Percentiles rank a stretch among this genome's conserved stretches.
These are phyloP conservation scores for Trichoderma atroviride DNA, from an alignment of 2,329 filamentous ascomycete genomes.

Conservation along the genomic window DNA sequence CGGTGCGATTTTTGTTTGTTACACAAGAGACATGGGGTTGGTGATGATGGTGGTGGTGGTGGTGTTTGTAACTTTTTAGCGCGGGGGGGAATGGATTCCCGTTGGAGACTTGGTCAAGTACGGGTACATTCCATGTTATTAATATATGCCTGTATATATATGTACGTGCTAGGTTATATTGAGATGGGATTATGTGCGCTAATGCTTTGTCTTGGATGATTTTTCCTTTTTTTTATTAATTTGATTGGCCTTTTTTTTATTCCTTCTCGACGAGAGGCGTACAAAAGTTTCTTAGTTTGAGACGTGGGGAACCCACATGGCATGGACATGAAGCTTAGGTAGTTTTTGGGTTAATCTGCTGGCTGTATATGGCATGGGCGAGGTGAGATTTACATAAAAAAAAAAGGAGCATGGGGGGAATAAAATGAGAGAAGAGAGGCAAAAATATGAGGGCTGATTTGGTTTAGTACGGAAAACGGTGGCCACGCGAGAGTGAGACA, in stretches of 20 bases:
- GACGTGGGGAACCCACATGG: background rate
- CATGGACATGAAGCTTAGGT: background rate
- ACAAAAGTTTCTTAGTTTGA: background rate
- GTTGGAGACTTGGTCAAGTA: background rate
- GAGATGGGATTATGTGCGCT: background rate
- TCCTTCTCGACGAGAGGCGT: slow-evolving; percentile 3
- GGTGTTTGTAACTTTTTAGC: background rate
- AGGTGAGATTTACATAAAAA: background rate
- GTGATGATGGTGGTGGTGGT: background rate
- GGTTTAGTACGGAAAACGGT: background rate
- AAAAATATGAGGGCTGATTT: background rate
- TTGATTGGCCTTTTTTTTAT: background rate
- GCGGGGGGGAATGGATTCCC: background rate
- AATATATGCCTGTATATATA: no score
- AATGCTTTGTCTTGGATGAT: background rate
- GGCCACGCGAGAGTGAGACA: slow-evolving; percentile 23
- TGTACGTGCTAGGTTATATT: background rate
- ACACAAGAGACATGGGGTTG: background rate
- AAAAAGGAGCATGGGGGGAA: background rate
- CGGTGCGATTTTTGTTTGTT: background rate
- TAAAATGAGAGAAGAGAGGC: background rate
- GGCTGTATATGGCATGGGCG: background rate
- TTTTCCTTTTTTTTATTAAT: background rate
- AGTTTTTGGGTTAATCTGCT: background rate
- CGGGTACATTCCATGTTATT: background rate